Base-by-base conservation (phyloP, 164 flowering plant species). In the Tinospora cordifolia region DNA sequence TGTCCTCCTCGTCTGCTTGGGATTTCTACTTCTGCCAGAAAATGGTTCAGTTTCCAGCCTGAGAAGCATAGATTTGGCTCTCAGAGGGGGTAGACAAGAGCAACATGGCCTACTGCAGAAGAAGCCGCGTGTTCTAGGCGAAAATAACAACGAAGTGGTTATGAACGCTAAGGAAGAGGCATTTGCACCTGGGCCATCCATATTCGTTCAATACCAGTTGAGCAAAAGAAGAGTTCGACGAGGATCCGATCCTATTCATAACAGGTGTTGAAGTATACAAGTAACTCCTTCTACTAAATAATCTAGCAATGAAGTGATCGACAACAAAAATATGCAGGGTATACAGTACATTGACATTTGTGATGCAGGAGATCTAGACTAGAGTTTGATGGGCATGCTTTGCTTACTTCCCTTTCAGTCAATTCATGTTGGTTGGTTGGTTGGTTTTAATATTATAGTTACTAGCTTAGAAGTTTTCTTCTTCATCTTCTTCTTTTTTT, bases 191-290 rank as follows among this genome's bases (percentile, higher is more conserved):
- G 79, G 76, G 8, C 85, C 89, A 13, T 67, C 85, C n/a, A 66
- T 66, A 68, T 78, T 77, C 65, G 87, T 86, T 78, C 87, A 91
- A 4, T 78, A 80, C 66, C 85, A 81, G 59, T 86, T 87, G 7
- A 76, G 81, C 77, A 87, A 90, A 72, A 73, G 97, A 83, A 79
- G 84, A 72, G 85, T 88, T 70, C 79, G 79, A 64, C 71, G 81
- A 74, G 93, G 96, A 72, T 82, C 93, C 6, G 90, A 90, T 67
- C 96, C 96, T 8, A 90, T 90, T 68, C 97, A 90, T 76, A 88
- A 90, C 79, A 85, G 82, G 72, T 71, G 90, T 76, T 88, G 84
- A 86, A 15, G 60, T 13, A 60, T 8, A 68, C 54, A 63, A 51
- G 72, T 62, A 63, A 62, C 63, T 54, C 39, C 65, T 46, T 36